These are phyloP conservation scores for Candida arabinofermentans DNA, from an alignment of 805 yeast species.

Conservation along the genomic window DNA sequence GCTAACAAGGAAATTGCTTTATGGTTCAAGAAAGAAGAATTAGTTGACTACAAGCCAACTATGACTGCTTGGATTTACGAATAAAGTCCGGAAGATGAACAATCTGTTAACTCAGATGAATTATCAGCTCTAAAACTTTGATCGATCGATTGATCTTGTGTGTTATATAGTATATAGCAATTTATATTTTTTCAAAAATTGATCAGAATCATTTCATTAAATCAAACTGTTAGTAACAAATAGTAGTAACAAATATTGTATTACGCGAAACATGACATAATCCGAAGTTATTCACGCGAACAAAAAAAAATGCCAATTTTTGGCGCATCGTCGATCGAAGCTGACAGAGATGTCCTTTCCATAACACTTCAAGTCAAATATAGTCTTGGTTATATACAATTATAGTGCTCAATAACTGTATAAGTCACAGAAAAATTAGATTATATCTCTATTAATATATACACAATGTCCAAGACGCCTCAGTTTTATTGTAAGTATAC, in stretches of 20 bases:
- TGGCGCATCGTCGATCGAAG: not conserved
- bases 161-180: not conserved
- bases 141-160: not conserved
- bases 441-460: too few relatives aligned
- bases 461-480: conserved; percentile 26
- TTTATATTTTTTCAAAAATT: not conserved
- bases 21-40: conserved; percentile 98
- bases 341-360: not conserved
- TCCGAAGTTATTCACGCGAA: not conserved
- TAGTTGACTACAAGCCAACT: conserved; percentile 87
- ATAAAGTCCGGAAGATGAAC: conserved; percentile 35
- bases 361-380: too few relatives aligned
- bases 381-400: not conserved
- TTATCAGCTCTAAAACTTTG: not conserved
- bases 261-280: not conserved
- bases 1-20: conserved; percentile 94
- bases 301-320: not conserved
- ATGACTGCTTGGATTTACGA: conserved; percentile 91
- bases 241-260: too few relatives aligned
- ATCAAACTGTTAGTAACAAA: too few relatives aligned
- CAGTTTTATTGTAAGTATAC: conserved; percentile 24
- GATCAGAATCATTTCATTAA: too few relatives aligned
- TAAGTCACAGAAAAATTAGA: not conserved
- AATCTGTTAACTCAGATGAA: not conserved
- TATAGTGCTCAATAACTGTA: not conserved